Evolutionary conservation across 2,329 filamentous ascomycete genomes (phyloP).

Genomic region (Claviceps sp.): DNA sequence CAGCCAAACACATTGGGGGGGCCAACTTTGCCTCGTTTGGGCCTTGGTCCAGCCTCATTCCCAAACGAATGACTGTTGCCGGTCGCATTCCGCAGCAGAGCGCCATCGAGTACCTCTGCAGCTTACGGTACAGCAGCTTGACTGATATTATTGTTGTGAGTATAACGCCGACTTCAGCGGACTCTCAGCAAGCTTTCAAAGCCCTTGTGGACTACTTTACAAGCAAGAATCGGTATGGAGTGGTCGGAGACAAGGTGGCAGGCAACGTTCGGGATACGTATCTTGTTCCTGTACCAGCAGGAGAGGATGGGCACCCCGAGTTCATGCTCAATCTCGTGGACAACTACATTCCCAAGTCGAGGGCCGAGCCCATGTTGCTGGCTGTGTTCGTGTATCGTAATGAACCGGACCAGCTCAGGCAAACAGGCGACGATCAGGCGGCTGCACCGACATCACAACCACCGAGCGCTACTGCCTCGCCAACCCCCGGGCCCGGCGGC

Average conservation of each 20-base stretch:
- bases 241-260: conserved; percentile 62
- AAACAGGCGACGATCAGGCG: conserved; percentile 11
- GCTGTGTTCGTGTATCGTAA: conserved; percentile 75
- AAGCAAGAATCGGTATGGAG: conserved; percentile 70
- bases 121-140: conserved; percentile 65
- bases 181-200: conserved; percentile 50
- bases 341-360: conserved; percentile 59
- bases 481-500: conserved; percentile 21
- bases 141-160: conserved; percentile 77
- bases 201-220: conserved; percentile 80
- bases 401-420: conserved; percentile 27
- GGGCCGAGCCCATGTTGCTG: conserved; percentile 64
- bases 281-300: conserved; percentile 70
- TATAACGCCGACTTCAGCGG: conserved; percentile 50
- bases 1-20: conserved; percentile 74
- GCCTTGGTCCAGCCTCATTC: conserved; percentile 63
- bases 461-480: conserved; percentile 13
- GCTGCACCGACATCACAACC: conserved; percentile 8
- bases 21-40: conserved; percentile 56
- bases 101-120: conserved; percentile 83
- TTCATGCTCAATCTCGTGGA: conserved; percentile 84
- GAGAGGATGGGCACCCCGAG: conserved; percentile 58
- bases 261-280: conserved; percentile 81
- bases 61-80: conserved; percentile 54
- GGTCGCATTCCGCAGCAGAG: conserved; percentile 71